Conservation (phyloP, 2,329 filamentous ascomycete genomes). For the Alternaria sp. region DNA sequence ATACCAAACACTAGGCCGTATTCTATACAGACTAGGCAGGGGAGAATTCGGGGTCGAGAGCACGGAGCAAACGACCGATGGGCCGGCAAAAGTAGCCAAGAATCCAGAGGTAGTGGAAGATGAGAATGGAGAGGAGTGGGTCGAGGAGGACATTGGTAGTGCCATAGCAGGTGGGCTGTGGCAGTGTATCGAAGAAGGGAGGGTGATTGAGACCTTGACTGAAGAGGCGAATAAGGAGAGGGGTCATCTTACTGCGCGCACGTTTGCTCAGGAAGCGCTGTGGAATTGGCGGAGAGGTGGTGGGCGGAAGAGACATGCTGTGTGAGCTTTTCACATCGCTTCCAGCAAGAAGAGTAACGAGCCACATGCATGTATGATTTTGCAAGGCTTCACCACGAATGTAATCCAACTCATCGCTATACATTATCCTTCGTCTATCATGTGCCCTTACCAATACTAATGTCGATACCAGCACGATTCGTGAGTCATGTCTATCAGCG, state of each 20-base stretch:
- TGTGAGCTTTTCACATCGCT: constrained; percentile 31
- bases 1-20: constrained; percentile 86
- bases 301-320: constrained; percentile 65
- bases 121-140: constrained; percentile 42
- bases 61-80: constrained; percentile 50
- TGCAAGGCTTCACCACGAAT: neutral
- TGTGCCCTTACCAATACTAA: neutral
- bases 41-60: constrained; percentile 71
- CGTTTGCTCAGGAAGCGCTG: constrained; percentile 86
- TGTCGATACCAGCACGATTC: constrained; percentile 3
- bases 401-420: neutral
- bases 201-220: constrained; percentile 77
- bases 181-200: constrained; percentile 77
- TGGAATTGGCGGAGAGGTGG: constrained; percentile 85
- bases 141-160: constrained; percentile 52
- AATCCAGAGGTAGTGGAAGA: constrained; percentile 48
- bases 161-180: constrained; percentile 78
- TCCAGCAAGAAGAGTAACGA: neutral
- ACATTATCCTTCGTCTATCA: constrained; percentile 1
- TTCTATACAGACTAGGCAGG: constrained; percentile 81
- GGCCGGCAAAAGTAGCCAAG: constrained; percentile 56
- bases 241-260: constrained; percentile 79
- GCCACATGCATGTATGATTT: neutral
- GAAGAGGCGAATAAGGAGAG: constrained; percentile 74
- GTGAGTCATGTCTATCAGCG: neutral